Evolutionary conservation across 345 rosid genomes (phyloP), one percentile per base, ranked within the genome.

Genomic region (Salix brachista): DNA sequence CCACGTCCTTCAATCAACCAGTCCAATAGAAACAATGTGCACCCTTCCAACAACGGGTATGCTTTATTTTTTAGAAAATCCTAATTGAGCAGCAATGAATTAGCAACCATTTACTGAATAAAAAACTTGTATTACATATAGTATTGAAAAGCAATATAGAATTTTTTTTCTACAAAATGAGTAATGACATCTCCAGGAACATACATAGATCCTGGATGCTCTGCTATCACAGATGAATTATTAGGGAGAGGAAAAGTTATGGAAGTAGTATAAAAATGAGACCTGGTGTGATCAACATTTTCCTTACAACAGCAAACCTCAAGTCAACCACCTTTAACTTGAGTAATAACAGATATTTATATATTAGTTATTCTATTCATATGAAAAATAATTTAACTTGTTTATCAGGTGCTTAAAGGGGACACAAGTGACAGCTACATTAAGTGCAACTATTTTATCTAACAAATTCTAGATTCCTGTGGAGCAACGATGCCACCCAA

Each of bases 31-130:
- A 92, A 93, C 37, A 73, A 34, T 1, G 89, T 65, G 71, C 99
- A 96, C 75, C 96, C 99, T 89, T 91, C 95, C 85, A 96, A 73
- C 81, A 96, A 84, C 77, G 97, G 90, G 79, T 93, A 92, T 50
- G 90, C 98, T 85, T 88, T 91, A 30, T 79, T 87, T 80, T 81
- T 82, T 30, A 93, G 94, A 85, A 93, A 92, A 75, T 88, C 97
- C 99, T 96, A 81, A 21, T 72, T 17, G 39, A n/a, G 16, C 41
- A 74, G 21, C 72, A 46, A 67, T 65, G 39, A 11, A 70, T 74
- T 61, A 67, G 52, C 21, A 18, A 71, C 16, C 54, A 72, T 21
- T 44, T 26, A 52, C 25, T 28, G 13, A 12, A 67, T 37, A 60
- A 46, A 13, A 72, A 17, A 41, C 8, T 9, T 28, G 23, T 19